Percentiles rank a stretch among this genome's conserved stretches.
phyloP scores from a whole-genome alignment of 805 yeast species.

The Huiozyma naganishii region DNA sequence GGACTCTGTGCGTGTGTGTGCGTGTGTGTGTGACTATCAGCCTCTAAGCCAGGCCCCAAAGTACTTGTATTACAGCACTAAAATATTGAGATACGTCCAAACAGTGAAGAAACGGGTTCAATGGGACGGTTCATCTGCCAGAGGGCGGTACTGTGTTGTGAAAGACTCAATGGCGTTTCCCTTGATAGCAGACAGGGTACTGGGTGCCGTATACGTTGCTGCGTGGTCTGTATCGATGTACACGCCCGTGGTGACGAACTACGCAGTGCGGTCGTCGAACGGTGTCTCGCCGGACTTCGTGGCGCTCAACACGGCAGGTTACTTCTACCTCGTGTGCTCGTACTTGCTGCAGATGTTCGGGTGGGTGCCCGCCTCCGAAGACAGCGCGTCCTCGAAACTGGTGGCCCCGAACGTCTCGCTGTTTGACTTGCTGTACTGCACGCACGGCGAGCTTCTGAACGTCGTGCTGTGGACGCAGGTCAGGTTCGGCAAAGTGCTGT shows the following conservation, averaged over 20 bases:
- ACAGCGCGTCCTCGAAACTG: constrained; percentile 8
- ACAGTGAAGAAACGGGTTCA: not conserved
- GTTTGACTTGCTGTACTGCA: constrained; percentile 38
- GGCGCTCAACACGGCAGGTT: constrained; percentile 38
- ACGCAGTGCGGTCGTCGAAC: constrained; percentile 32
- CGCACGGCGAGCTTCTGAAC: constrained; percentile 37
- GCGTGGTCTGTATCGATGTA: constrained; percentile 42
- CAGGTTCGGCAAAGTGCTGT: constrained; percentile 25
- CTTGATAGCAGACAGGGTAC: constrained; percentile 1
- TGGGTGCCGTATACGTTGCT: constrained; percentile 31
- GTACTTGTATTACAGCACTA: too few species aligned
- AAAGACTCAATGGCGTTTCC: too few species aligned
- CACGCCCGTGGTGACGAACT: constrained; percentile 37
- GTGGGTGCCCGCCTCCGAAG: constrained; percentile 18
- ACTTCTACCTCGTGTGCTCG: constrained; percentile 34
- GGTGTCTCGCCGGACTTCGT: constrained; percentile 42
- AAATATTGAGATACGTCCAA: not conserved
- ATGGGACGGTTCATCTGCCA: not conserved
- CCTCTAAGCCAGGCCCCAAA: not conserved
- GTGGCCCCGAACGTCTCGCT: constrained; percentile 31
- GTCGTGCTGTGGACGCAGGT: constrained; percentile 33
- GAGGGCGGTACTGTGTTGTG: too few species aligned
- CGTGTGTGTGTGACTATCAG: not conserved
- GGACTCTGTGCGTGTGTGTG: not conserved
- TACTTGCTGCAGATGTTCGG: constrained; percentile 33